These are phyloP conservation scores for Exsudoporus frostii DNA, from an alignment of 768 basidiomycete species.

Conservation along the genomic window DNA sequence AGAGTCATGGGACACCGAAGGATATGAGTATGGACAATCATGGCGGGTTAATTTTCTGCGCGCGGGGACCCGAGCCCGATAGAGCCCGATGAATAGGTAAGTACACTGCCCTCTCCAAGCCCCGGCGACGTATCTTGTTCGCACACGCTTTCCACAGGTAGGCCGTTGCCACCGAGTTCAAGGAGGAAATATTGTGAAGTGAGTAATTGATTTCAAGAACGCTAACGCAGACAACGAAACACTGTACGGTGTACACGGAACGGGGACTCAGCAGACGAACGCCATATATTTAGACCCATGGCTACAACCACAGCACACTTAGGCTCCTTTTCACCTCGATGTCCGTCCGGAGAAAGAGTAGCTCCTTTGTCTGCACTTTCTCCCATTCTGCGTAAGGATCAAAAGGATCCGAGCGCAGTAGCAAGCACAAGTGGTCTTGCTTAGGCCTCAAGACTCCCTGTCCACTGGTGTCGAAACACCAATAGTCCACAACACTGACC, in stretches of 20 bases:
- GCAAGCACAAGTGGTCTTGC: conserved; percentile 30
- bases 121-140: not conserved
- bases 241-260: not conserved
- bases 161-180: not conserved
- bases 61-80: not conserved
- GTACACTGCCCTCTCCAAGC: not conserved
- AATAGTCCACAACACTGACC: conserved; percentile 30
- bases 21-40: no score
- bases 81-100: not conserved
- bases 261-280: no score
- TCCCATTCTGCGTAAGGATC: conserved; percentile 28
- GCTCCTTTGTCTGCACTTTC: conserved; percentile 26
- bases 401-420: conserved; percentile 28
- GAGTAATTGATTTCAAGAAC: not conserved
- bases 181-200: not conserved
- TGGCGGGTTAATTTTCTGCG: not conserved
- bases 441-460: conserved; percentile 18
- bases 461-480: conserved; percentile 32
- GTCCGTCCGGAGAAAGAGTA: conserved; percentile 23
- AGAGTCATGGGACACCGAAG: no score
- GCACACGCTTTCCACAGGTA: no score
- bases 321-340: conserved; percentile 14
- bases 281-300: not conserved
- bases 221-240: not conserved
- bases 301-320: conserved; percentile 26